A percentile compares a stretch with the other conserved stretches of the same genome.
phyloP scores from a whole-genome alignment of 306 rosid genomes.

The Pueraria montana region DNA sequence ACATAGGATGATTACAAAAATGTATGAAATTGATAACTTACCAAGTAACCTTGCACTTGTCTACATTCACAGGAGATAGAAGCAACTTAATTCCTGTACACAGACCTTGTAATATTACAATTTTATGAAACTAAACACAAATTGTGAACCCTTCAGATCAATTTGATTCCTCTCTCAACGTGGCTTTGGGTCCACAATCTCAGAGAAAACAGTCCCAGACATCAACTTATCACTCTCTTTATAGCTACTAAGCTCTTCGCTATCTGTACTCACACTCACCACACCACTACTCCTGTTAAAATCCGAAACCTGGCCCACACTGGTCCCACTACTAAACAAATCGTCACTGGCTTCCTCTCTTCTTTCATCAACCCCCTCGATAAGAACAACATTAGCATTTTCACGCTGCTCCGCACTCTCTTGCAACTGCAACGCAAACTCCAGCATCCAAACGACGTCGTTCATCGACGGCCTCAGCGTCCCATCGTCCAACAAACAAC shows the following conservation, averaged over 20 bases:
- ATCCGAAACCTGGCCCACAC: slow-evolving; percentile 47
- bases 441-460: slow-evolving; percentile 68
- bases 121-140: not conserved
- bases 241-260: slow-evolving; percentile 13
- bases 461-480: slow-evolving; percentile 66
- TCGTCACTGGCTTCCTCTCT: slow-evolving; percentile 10
- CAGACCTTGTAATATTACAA: not conserved
- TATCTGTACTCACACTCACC: slow-evolving; percentile 31
- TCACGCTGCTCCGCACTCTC: slow-evolving; percentile 57
- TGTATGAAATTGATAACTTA: not conserved
- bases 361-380: not conserved
- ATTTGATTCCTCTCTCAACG: slow-evolving; percentile 27
- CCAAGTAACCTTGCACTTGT: not conserved
- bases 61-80: not conserved
- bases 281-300: slow-evolving; percentile 36
- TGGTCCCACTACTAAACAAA: slow-evolving; percentile 43
- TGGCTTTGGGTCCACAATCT: slow-evolving; percentile 48
- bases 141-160: not conserved
- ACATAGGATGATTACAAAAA: not conserved
- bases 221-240: not conserved
- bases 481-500: slow-evolving; percentile 67
- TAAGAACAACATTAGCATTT: too few relatives aligned
- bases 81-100: not conserved
- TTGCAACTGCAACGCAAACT: slow-evolving; percentile 68
- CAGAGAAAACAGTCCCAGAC: slow-evolving; percentile 48